phyloP scores from a whole-genome alignment of 1,284 basidiomycete species.

The Sporisorium sorghi region DNA sequence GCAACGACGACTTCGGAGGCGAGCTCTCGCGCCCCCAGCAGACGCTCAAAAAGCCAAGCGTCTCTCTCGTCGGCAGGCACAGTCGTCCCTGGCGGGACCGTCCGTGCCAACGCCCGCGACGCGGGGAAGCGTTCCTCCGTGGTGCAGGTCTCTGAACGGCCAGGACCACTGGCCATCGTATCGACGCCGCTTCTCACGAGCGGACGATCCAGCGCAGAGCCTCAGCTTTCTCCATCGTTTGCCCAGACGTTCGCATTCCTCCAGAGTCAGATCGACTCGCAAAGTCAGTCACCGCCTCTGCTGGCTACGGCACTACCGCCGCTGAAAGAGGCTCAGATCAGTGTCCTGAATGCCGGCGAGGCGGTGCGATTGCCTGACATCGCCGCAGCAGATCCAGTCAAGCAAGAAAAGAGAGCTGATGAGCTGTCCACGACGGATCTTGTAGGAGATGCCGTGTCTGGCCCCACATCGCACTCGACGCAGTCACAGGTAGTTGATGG shows the following conservation, averaged over 20 bases:
- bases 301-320: neutral
- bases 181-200: slow-evolving; percentile 8
- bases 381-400: neutral
- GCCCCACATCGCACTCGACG: neutral
- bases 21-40: neutral
- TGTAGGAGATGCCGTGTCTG: neutral
- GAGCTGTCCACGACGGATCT: neutral
- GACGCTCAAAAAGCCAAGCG: slow-evolving; percentile 18
- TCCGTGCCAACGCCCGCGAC: neutral
- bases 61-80: slow-evolving; percentile 6
- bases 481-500: neutral
- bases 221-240: slow-evolving; percentile 37
- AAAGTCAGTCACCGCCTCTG: slow-evolving; percentile 11
- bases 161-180: slow-evolving; percentile 8
- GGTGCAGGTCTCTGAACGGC: neutral
- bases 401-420: neutral
- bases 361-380: neutral
- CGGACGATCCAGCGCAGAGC: slow-evolving; percentile 13
- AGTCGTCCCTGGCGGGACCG: neutral
- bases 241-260: slow-evolving; percentile 38
- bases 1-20: neutral
- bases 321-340: neutral
- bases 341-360: neutral
- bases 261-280: slow-evolving; percentile 36
- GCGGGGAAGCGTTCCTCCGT: neutral